phyloP scores from a whole-genome alignment of 352 stramenopile genomes.

The Bremia lactucae region DNA sequence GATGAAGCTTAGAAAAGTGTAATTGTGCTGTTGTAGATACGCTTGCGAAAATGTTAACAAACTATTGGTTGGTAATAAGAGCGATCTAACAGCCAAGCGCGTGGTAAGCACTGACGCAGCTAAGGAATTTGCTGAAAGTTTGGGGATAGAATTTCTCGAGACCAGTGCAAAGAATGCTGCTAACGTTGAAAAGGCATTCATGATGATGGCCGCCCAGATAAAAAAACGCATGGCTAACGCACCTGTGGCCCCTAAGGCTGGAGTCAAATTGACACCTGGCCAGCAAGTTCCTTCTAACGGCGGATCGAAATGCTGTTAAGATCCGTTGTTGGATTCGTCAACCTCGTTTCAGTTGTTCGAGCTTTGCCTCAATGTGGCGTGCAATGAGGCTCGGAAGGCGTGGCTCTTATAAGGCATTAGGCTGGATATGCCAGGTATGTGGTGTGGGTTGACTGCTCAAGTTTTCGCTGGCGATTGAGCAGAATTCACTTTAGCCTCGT shows the following conservation, averaged over 20 bases:
- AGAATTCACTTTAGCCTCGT: conserved; percentile 7
- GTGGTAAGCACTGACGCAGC: conserved; percentile 90
- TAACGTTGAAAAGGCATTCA: conserved; percentile 88
- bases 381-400: conserved; percentile 5
- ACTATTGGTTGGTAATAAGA: conserved; percentile 98
- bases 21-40: conserved; percentile 64
- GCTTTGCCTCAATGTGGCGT: conserved; percentile 13
- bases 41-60: conserved; percentile 95
- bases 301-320: conserved; percentile 80
- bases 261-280: conserved; percentile 51
- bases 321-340: conserved; percentile 35
- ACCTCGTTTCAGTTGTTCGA: too few relatives aligned
- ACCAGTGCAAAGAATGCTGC: conserved; percentile 84
- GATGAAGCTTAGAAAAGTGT: too few relatives aligned
- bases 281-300: conserved; percentile 55
- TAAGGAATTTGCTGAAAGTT: conserved; percentile 84
- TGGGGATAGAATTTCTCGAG: conserved; percentile 84
- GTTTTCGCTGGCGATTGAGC: conserved; percentile 13
- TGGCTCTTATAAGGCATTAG: conserved; percentile 4
- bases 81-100: conserved; percentile 89
- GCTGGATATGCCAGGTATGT: conserved; percentile 16
- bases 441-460: conserved; percentile 12
- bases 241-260: conserved; percentile 55
- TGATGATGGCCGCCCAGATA: conserved; percentile 89
- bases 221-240: conserved; percentile 87